Percentiles rank a stretch among this genome's conserved stretches.
Conservation (phyloP, 2,329 filamentous ascomycete species). For the Lecanosticta acicola region DNA sequence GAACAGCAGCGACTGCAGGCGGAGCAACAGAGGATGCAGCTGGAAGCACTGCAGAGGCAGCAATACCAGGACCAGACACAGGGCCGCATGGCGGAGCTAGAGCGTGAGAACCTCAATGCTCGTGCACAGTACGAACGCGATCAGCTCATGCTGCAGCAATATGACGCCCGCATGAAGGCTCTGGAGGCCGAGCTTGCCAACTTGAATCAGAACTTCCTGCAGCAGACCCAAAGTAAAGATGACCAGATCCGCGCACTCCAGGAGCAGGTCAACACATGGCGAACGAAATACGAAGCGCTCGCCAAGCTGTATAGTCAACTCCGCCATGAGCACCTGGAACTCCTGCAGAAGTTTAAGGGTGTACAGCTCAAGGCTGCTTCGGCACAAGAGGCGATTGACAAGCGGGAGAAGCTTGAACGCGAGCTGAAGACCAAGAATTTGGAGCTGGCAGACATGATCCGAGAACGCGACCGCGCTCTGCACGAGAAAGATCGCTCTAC, state of each 20-base stretch:
- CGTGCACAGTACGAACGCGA: slow-evolving; percentile 95
- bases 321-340: slow-evolving; percentile 87
- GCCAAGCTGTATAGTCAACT: slow-evolving; percentile 97
- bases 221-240: slow-evolving; percentile 84
- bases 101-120: slow-evolving; percentile 90
- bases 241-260: slow-evolving; percentile 90
- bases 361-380: slow-evolving; percentile 95
- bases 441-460: slow-evolving; percentile 97
- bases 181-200: slow-evolving; percentile 81
- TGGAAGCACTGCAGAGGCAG: slow-evolving; percentile 81
- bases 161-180: slow-evolving; percentile 86
- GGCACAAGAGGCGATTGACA: slow-evolving; percentile 92
- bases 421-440: slow-evolving; percentile 99
- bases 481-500: slow-evolving; percentile 86
- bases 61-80: slow-evolving; percentile 93
- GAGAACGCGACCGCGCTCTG: slow-evolving; percentile 85
- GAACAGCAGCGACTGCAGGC: slow-evolving; percentile 83
- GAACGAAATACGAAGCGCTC: slow-evolving; percentile 91
- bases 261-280: slow-evolving; percentile 96
- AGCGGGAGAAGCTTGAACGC: slow-evolving; percentile 87
- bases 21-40: slow-evolving; percentile 84
- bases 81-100: slow-evolving; percentile 88
- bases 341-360: slow-evolving; percentile 92
- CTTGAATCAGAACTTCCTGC: slow-evolving; percentile 73
- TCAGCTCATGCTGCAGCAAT: slow-evolving; percentile 93